These are phyloP conservation scores for Penicillium subrubescens DNA, from an alignment of 495 filamentous ascomycete genomes.

Conservation along the genomic window DNA sequence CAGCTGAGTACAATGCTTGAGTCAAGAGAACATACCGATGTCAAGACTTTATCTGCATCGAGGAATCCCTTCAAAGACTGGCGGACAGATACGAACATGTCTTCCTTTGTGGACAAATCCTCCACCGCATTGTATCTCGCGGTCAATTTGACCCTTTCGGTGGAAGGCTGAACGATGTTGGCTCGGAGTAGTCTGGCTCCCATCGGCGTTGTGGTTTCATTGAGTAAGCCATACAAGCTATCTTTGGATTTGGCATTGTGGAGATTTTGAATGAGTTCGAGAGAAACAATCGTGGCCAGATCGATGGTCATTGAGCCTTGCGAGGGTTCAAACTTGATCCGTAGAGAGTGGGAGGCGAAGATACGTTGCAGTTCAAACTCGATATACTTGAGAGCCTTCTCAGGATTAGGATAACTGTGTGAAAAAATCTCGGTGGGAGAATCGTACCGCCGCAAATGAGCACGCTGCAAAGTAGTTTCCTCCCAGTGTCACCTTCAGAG, in stretches of 20 bases:
- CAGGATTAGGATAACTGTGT: constrained; percentile 23
- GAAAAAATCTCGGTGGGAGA: not conserved
- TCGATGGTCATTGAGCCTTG: constrained; percentile 96
- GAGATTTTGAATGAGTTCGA: constrained; percentile 90
- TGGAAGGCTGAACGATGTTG: constrained; percentile 89
- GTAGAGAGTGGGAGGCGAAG: constrained; percentile 76
- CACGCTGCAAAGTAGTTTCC: constrained; percentile 90
- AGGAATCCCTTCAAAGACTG: constrained; percentile 74
- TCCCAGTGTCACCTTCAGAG: constrained; percentile 74
- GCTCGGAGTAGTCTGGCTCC: constrained; percentile 77
- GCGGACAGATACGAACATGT: constrained; percentile 80
- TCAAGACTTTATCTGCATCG: constrained; percentile 48
- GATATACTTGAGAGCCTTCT: constrained; percentile 78
- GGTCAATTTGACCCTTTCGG: constrained; percentile 59
- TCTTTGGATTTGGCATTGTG: constrained; percentile 72
- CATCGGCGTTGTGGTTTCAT: constrained; percentile 85
- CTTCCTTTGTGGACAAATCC: constrained; percentile 79
- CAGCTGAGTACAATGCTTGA: constrained; percentile 12
- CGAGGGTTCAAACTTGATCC: constrained; percentile 84
- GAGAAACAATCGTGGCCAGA: constrained; percentile 74
- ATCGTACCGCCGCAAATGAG: constrained; percentile 80
- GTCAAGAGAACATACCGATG: constrained; percentile 22
- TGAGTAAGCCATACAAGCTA: constrained; percentile 81
- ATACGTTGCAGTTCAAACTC: constrained; percentile 64
- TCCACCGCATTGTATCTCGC: constrained; percentile 81